Percentiles rank a stretch among this genome's conserved stretches.
These are phyloP conservation scores for Quercus cerris DNA, from an alignment of 306 rosid species.

Conservation along the genomic window DNA sequence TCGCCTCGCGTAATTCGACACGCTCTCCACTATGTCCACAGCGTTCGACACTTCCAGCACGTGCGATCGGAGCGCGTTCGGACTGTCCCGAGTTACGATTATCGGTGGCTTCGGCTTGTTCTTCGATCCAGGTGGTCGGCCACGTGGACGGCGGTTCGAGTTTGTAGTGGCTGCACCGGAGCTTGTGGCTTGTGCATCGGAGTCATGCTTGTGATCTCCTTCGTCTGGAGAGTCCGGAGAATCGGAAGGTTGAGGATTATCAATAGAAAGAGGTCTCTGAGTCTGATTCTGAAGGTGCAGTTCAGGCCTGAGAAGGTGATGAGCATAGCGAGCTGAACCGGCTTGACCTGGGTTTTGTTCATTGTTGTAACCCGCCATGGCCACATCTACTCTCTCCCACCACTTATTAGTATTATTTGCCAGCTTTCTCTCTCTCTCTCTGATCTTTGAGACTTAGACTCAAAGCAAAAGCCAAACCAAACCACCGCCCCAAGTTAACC, in stretches of 20 bases:
- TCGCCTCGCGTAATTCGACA: constrained; percentile 34
- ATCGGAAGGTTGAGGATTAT: constrained; percentile 8
- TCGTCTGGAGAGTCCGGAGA: constrained; percentile 4
- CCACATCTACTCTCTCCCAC: constrained; percentile 29
- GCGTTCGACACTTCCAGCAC: constrained; percentile 40
- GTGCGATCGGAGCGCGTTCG: constrained; percentile 42
- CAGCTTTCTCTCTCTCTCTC: constrained; percentile 1
- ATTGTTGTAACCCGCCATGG: constrained; percentile 32
- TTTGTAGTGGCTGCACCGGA: background rate
- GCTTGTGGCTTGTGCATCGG: background rate
- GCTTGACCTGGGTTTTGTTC: background rate
- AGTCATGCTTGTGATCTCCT: background rate
- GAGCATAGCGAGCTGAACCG: constrained; percentile 12
- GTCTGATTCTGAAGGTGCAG: constrained; percentile 9
- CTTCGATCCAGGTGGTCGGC: constrained; percentile 50
- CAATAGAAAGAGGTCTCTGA: constrained; percentile 3
- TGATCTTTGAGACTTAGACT: background rate
- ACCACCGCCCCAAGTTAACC: background rate
- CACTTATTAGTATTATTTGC: constrained; percentile 28
- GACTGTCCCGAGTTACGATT: constrained; percentile 37
- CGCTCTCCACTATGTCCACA: constrained; percentile 34
- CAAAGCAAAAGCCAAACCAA: background rate
- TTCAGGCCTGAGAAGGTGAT: constrained; percentile 22
- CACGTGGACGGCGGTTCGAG: constrained; percentile 35
- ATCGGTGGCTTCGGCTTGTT: constrained; percentile 47